Percentiles rank a stretch among this genome's conserved stretches.
Evolutionary conservation across 23 red algal species (phyloP).

Genomic region (Gracilaria domingensis): DNA sequence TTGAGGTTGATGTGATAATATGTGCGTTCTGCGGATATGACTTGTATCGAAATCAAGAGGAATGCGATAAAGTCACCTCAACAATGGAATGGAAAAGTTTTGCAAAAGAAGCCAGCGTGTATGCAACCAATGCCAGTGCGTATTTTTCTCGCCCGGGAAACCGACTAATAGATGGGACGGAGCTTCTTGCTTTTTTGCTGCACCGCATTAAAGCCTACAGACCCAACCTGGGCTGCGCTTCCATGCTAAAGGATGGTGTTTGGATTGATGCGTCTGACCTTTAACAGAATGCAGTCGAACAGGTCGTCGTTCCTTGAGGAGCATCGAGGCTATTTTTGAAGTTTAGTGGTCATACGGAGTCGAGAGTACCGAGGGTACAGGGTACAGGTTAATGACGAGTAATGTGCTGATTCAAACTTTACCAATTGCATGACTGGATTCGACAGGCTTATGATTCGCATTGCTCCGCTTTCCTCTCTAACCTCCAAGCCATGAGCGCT

Average conservation of each 20-base stretch:
- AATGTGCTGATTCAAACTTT: too few relatives aligned
- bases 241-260: neutral
- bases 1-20: slow-evolving; percentile 45
- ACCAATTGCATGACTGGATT: too few relatives aligned
- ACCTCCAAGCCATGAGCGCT: too few relatives aligned
- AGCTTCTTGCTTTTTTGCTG: slow-evolving; percentile 66
- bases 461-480: too few relatives aligned
- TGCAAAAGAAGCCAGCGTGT: slow-evolving; percentile 12
- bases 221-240: slow-evolving; percentile 21
- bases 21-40: slow-evolving; percentile 72
- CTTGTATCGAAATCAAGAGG: slow-evolving; percentile 34
- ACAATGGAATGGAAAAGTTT: slow-evolving; percentile 28
- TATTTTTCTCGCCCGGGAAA: slow-evolving; percentile 70
- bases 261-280: slow-evolving; percentile 52
- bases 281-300: too few relatives aligned
- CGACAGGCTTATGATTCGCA: too few relatives aligned
- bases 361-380: too few relatives aligned
- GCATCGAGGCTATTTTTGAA: too few relatives aligned
- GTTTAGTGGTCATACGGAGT: too few relatives aligned
- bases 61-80: slow-evolving; percentile 13
- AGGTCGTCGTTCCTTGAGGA: too few relatives aligned
- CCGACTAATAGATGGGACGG: slow-evolving; percentile 61
- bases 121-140: slow-evolving; percentile 70
- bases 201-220: slow-evolving; percentile 16
- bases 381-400: too few relatives aligned